phyloP scores from a whole-genome alignment of 2,329 filamentous ascomycete genomes.

The Sarocladium strictum region DNA sequence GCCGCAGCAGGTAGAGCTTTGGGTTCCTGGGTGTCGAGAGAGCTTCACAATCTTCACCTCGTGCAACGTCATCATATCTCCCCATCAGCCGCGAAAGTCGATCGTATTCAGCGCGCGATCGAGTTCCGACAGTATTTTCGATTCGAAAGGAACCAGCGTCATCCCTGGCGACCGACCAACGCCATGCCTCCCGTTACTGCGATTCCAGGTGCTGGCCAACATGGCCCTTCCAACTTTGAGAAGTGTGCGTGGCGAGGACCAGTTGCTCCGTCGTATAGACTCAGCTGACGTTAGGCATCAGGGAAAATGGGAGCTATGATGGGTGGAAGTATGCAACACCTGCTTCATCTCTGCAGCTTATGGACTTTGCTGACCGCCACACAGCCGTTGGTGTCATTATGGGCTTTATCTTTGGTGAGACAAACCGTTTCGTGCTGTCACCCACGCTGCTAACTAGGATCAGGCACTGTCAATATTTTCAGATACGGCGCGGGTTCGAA shows the following conservation, averaged over 20 bases:
- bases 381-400: slow-evolving; percentile 91
- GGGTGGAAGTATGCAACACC: slow-evolving; percentile 76
- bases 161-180: not conserved
- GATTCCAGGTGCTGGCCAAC: slow-evolving; percentile 31
- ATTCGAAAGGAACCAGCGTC: no score
- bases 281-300: slow-evolving; percentile 43
- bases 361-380: slow-evolving; percentile 5
- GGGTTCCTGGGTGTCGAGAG: not conserved
- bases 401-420: slow-evolving; percentile 90
- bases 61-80: slow-evolving; percentile 1
- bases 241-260: slow-evolving; percentile 40
- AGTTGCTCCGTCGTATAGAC: not conserved
- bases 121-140: not conserved
- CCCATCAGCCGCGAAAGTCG: not conserved
- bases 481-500: slow-evolving; percentile 90
- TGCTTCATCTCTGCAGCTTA: slow-evolving; percentile 6
- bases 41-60: slow-evolving; percentile 3
- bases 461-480: slow-evolving; percentile 90
- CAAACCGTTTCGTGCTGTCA: slow-evolving; percentile 9
- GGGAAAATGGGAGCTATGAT: slow-evolving; percentile 95
- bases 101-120: not conserved
- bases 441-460: slow-evolving; percentile 13
- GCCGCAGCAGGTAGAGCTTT: not conserved
- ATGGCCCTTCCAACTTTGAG: slow-evolving; percentile 47
- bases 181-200: slow-evolving; percentile 37